Evolutionary conservation across 108 stramenopile genomes (phyloP).

Genomic region (Cyclostephanos tholiformis): DNA sequence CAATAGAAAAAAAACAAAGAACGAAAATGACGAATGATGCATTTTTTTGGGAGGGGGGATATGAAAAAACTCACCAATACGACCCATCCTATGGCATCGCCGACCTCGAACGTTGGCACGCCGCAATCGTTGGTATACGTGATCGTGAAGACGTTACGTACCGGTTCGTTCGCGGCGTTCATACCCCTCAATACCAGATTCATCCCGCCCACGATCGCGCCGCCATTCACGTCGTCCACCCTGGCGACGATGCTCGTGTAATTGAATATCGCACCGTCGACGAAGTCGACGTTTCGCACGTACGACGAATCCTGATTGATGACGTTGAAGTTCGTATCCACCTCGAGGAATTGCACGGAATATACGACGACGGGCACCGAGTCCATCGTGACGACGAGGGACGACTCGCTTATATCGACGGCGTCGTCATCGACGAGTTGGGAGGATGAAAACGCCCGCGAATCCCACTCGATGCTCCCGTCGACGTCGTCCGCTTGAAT

Average conservation of each 20-base stretch:
- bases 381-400: slow-evolving; percentile 11
- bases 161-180: slow-evolving; percentile 26
- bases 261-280: slow-evolving; percentile 24
- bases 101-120: slow-evolving; percentile 36
- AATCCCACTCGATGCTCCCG: background rate
- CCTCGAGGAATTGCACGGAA: slow-evolving; percentile 47
- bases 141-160: slow-evolving; percentile 44
- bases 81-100: slow-evolving; percentile 48
- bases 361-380: slow-evolving; percentile 28
- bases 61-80: slow-evolving; percentile 31
- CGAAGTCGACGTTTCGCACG: slow-evolving; percentile 16
- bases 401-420: background rate
- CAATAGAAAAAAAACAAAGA: background rate
- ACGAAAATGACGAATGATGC: background rate
- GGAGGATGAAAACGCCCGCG: background rate
- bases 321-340: slow-evolving; percentile 27
- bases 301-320: slow-evolving; percentile 33
- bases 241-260: slow-evolving; percentile 21
- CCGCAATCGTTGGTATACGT: slow-evolving; percentile 45
- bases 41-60: too few relatives aligned
- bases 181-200: slow-evolving; percentile 41
- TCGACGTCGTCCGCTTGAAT: background rate
- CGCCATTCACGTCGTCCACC: background rate
- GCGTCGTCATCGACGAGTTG: background rate
- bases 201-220: slow-evolving; percentile 29